A percentile compares a stretch with the other conserved stretches of the same genome.
These are phyloP conservation scores for Solanum microdontum DNA, from an alignment of 257 asterid species.

Conservation along the genomic window DNA sequence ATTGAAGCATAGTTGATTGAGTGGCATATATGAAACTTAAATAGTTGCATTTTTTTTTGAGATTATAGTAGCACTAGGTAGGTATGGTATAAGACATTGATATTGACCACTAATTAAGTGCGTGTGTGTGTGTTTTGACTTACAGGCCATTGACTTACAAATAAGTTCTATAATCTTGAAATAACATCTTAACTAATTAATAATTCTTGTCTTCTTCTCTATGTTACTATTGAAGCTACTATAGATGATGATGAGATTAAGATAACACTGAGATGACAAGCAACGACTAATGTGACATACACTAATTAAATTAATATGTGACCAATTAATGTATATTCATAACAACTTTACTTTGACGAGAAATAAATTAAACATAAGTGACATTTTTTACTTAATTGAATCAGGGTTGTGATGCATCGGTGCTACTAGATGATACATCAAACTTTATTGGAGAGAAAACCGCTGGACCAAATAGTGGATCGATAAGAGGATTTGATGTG, in stretches of 20 bases:
- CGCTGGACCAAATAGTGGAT: constrained; percentile 63
- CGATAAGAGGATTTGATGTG: constrained; percentile 76
- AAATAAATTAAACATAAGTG: background rate
- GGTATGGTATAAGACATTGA: background rate
- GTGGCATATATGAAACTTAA: background rate
- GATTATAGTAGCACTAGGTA: background rate
- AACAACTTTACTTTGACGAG: background rate
- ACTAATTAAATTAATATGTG: background rate
- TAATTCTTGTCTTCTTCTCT: background rate
- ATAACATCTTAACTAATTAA: background rate
- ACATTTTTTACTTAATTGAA: background rate
- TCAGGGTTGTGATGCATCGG: constrained; percentile 92
- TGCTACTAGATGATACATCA: constrained; percentile 49
- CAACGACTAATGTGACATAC: background rate
- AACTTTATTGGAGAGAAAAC: constrained; percentile 60
- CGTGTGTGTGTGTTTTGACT: background rate
- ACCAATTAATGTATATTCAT: background rate
- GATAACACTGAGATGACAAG: background rate
- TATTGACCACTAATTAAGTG: background rate
- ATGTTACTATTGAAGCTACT: background rate
- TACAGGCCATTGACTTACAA: background rate
- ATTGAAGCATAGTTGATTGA: background rate
- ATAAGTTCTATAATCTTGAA: background rate
- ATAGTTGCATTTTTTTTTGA: background rate
- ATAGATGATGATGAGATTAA: background rate